Base-by-base conservation (phyloP, 148 eudicot species). In the Beta vulgaris region DNA sequence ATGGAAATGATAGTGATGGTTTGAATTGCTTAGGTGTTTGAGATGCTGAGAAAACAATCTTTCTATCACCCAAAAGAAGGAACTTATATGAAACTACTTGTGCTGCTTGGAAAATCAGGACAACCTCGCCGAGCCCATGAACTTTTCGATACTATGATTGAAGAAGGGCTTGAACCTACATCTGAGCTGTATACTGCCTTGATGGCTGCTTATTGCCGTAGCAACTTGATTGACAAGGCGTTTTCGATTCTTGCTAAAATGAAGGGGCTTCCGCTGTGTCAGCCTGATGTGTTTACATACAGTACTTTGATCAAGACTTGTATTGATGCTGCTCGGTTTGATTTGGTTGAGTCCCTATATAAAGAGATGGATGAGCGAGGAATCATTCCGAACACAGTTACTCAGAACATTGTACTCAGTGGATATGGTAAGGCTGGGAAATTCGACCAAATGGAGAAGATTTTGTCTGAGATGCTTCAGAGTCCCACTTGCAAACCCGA, bases 1-100 rank as follows among this genome's bases (percentile, higher is more conserved):
- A 23, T 25, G 9, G 34, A 71, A 65, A 55, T 21, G 15, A 76
- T 42, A 14, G 54, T 34, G 43, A 59, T 37, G 39, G 4, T 77
- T 82, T 73, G 60, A 35, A 48, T 43, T 72, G 73, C 23, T 42
- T 77, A 95, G 99, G 92, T 89, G 37, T 95, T 95, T 79, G 96
- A 91, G 84, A 92, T 89, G 97, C 90, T 95, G 69, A 90, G 83
- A 82, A 86, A 83, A 73, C 99, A 95, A 70, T 83, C 94, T 6
- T 95, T 89, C 73, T 95, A 92, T 84, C 90, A 92, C 46, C 99
- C 97, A 26, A 95, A 89, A 83, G 92, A 88, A 86, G 96, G 97
- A 75, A 91, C 96, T 39, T 95, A 95, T 81, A 88, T 95, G 94
- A 95, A 87, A 77, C 93, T 95, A 53, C 84, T 95, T 44, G 96